Conservation (phyloP, 352 stramenopile genomes). For the Globisporangium paroecandrum region DNA sequence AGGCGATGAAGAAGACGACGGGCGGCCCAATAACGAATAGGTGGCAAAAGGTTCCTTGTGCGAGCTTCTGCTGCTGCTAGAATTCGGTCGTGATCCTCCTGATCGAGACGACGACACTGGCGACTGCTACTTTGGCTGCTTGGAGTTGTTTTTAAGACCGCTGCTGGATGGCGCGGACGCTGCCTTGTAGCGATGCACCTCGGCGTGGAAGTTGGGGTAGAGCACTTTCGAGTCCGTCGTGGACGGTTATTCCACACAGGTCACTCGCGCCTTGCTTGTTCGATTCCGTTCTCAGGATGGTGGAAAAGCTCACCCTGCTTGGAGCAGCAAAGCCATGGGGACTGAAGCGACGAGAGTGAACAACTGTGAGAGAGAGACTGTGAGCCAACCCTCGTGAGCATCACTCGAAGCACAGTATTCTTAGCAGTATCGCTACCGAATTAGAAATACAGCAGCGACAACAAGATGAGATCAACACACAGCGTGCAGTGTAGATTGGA, state of each 20-base stretch:
- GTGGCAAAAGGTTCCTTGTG: neutral
- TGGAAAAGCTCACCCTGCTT: too few relatives aligned
- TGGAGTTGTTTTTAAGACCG: slow-evolving; percentile 15
- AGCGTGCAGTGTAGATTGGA: neutral
- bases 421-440: neutral
- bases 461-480: neutral
- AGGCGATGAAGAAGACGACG: slow-evolving; percentile 9
- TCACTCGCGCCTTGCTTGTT: too few relatives aligned
- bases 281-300: too few relatives aligned
- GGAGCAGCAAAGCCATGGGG: neutral
- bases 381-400: neutral
- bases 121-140: slow-evolving; percentile 23
- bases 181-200: slow-evolving; percentile 40
- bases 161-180: slow-evolving; percentile 17
- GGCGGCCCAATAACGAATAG: neutral
- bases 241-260: neutral
- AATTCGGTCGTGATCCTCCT: slow-evolving; percentile 8
- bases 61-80: neutral
- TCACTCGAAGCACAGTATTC: neutral
- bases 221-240: slow-evolving; percentile 24
- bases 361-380: neutral
- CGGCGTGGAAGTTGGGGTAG: slow-evolving; percentile 61
- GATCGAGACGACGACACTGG: neutral
- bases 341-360: neutral
- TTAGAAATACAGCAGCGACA: neutral